Conservation (phyloP, 305 asterid species). For the Andrographis paniculata region DNA sequence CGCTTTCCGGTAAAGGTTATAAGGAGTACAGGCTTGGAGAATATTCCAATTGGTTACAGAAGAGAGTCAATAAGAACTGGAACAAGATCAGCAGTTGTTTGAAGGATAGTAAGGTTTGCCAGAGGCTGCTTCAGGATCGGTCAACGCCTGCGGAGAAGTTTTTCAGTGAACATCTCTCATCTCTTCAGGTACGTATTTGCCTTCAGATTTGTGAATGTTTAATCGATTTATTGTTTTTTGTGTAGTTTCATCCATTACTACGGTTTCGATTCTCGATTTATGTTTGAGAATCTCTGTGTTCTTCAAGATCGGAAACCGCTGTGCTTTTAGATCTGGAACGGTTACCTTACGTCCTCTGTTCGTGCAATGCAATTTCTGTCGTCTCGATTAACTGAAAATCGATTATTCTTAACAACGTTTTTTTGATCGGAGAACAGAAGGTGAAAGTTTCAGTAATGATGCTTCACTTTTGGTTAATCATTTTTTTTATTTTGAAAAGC, state of each 20-base stretch:
- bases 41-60: constrained; percentile 84
- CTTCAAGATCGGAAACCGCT: not conserved
- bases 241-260: constrained; percentile 7
- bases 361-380: too few species aligned
- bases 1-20: constrained; percentile 48
- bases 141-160: constrained; percentile 36
- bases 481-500: constrained; percentile 1
- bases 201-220: not conserved
- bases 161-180: constrained; percentile 40
- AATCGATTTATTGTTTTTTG: not conserved
- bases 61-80: constrained; percentile 69
- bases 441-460: not conserved
- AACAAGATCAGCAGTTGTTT: constrained; percentile 56
- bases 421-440: too few species aligned
- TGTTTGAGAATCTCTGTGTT: too few species aligned
- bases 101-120: constrained; percentile 61
- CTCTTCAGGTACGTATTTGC: constrained; percentile 61
- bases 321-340: constrained; percentile 15
- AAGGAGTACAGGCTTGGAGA: constrained; percentile 84
- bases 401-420: too few species aligned
- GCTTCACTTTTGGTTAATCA: constrained; percentile 13
- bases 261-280: constrained; percentile 3
- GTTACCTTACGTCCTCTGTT: constrained; percentile 7
- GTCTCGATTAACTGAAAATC: too few species aligned
- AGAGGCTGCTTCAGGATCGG: constrained; percentile 31